Percentiles rank a stretch among this genome's conserved stretches.
These are phyloP conservation scores for Massariosphaeria phaeospora DNA, from an alignment of 495 filamentous ascomycete genomes.

Conservation along the genomic window DNA sequence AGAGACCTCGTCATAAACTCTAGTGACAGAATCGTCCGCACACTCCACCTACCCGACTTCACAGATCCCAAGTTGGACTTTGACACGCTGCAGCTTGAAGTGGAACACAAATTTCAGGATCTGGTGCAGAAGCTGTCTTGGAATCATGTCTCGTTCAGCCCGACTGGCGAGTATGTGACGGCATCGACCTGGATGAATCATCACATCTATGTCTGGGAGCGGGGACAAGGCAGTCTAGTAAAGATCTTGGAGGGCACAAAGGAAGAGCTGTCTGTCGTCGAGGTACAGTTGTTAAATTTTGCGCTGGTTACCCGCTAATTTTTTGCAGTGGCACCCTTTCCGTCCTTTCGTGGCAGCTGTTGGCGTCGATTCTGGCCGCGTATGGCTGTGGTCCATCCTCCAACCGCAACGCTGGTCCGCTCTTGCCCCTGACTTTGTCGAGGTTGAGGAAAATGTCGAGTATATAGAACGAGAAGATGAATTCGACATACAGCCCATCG, in stretches of 20 bases:
- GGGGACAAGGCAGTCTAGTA: conserved; percentile 83
- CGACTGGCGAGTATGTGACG: conserved; percentile 82
- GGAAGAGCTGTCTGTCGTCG: conserved; percentile 88
- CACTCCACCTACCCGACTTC: conserved; percentile 69
- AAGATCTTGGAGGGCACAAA: conserved; percentile 94
- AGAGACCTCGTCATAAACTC: conserved; percentile 83
- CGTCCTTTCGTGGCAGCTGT: conserved; percentile 84
- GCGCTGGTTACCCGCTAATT: background rate
- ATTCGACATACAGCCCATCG: conserved; percentile 93
- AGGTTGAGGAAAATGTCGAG: conserved; percentile 97
- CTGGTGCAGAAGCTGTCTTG: conserved; percentile 89
- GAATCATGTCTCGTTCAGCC: conserved; percentile 93
- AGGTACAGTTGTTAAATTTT: conserved; percentile 42
- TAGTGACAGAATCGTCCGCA: conserved; percentile 86
- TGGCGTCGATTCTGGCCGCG: conserved; percentile 79
- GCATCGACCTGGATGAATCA: conserved; percentile 96
- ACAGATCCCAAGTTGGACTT: conserved; percentile 52
- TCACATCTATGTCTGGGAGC: conserved; percentile 98
- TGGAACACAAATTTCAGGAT: conserved; percentile 98
- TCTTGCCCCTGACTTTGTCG: conserved; percentile 90
- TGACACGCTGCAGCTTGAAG: conserved; percentile 73
- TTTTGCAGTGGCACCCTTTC: conserved; percentile 72
- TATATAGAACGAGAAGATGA: conserved; percentile 95
- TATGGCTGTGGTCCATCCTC: conserved; percentile 90
- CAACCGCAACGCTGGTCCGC: conserved; percentile 95